Evolutionary conservation across 2,329 filamentous ascomycete genomes (phyloP).

Genomic region (Fusarium drepaniforme): DNA sequence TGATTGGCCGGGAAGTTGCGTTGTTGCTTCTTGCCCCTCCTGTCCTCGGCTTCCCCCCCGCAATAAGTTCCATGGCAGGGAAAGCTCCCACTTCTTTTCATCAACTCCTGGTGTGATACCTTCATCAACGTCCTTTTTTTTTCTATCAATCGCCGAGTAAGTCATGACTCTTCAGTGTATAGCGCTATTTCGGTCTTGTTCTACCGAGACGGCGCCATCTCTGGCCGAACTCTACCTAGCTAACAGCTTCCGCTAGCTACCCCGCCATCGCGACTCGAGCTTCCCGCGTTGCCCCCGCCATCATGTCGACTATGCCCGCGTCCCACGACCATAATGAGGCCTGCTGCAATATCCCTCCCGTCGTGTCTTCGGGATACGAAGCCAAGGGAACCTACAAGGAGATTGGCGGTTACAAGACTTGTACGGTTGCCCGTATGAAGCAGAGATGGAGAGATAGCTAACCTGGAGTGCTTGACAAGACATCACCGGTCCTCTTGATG

Average conservation of each 20-base stretch:
- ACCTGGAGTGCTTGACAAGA: slow-evolving; percentile 47
- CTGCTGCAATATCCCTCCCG: slow-evolving; percentile 70
- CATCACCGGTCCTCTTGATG: slow-evolving; percentile 60
- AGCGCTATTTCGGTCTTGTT: neutral
- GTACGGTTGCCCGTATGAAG: slow-evolving; percentile 42
- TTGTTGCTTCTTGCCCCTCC: slow-evolving; percentile 18
- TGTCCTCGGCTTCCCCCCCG: slow-evolving; percentile 29
- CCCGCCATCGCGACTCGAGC: slow-evolving; percentile 7
- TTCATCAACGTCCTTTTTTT: neutral
- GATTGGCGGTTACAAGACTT: slow-evolving; percentile 67
- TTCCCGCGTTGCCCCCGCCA: slow-evolving; percentile 20
- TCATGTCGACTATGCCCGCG: slow-evolving; percentile 64
- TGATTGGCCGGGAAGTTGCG: slow-evolving; percentile 2
- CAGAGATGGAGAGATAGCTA: neutral
- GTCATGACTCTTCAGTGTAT: neutral
- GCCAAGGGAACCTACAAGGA: slow-evolving; percentile 68
- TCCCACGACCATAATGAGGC: slow-evolving; percentile 66
- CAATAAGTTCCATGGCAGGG: slow-evolving; percentile 4
- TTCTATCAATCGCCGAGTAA: slow-evolving; percentile 6
- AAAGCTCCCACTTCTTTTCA: slow-evolving; percentile 7
- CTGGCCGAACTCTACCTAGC: neutral
- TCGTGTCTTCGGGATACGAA: slow-evolving; percentile 67
- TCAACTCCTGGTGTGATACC: neutral
- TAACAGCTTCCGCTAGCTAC: slow-evolving; percentile 25
- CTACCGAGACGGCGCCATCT: neutral